Evolutionary conservation across 2,329 filamentous ascomycete genomes (phyloP).

Genomic region (Colletotrichum karsti): DNA sequence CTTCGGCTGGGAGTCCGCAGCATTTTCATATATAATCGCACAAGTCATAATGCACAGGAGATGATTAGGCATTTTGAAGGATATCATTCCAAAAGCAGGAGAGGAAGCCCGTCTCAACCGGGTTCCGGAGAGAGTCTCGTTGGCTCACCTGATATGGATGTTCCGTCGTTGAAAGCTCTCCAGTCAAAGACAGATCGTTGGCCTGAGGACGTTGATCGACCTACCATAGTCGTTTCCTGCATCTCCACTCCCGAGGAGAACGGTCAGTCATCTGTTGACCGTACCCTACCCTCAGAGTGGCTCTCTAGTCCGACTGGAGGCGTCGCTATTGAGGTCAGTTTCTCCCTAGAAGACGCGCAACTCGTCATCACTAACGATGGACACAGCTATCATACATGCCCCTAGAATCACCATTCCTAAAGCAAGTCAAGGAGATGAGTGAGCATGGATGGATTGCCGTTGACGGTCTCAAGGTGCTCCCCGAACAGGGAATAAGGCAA

Average conservation of each 20-base stretch:
- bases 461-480: constrained; percentile 78
- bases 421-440: constrained; percentile 69
- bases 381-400: constrained; percentile 60
- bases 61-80: constrained; percentile 75
- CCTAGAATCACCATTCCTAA: constrained; percentile 73
- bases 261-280: constrained; percentile 71
- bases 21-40: constrained; percentile 79
- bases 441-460: constrained; percentile 76
- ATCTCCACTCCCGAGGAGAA: constrained; percentile 76
- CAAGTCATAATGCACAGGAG: constrained; percentile 68
- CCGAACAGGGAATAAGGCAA: constrained; percentile 82
- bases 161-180: constrained; percentile 58
- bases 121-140: not conserved
- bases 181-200: constrained; percentile 65
- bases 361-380: not conserved
- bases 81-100: constrained; percentile 47
- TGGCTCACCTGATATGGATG: not conserved
- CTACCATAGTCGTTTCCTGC: constrained; percentile 79
- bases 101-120: constrained; percentile 41
- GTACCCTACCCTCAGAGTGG: constrained; percentile 75
- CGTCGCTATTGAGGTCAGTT: constrained; percentile 78
- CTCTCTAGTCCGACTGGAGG: constrained; percentile 77
- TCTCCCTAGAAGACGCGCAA: fast-evolving
- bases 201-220: constrained; percentile 69
- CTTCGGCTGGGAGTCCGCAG: constrained; percentile 79